Percentiles rank a stretch among this genome's conserved stretches.
phyloP scores from a whole-genome alignment of 2,329 filamentous ascomycete genomes.

The Incumbomyces delicatus region DNA sequence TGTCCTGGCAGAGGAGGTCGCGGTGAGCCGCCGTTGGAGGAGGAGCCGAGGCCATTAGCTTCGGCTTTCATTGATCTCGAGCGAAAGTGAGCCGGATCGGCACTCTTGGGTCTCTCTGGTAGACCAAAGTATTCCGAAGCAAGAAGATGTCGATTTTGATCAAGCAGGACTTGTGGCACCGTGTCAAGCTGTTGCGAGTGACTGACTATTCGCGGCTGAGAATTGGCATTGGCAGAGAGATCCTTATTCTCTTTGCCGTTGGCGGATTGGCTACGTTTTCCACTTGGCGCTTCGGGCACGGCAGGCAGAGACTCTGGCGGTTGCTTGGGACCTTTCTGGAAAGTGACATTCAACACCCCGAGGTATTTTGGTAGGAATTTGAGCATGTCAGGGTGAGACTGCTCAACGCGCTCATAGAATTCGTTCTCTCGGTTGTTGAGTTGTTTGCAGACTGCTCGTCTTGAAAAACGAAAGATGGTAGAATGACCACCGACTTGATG shows the following conservation, averaged over 20 bases:
- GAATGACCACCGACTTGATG: conserved; percentile 97
- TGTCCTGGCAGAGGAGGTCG: conserved; percentile 35
- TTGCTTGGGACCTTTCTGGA: conserved; percentile 68
- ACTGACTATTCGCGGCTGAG: conserved; percentile 47
- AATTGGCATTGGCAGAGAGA: neutral
- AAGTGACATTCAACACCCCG: conserved; percentile 91
- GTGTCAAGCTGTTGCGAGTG: conserved; percentile 68
- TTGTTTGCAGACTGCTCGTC: conserved; percentile 92
- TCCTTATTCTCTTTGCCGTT: neutral
- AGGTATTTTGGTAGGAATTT: conserved; percentile 83
- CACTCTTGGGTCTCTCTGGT: conserved; percentile 35
- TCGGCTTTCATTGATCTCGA: conserved; percentile 7
- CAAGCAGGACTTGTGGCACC: conserved; percentile 83
- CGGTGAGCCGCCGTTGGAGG: neutral
- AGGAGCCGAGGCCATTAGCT: neutral
- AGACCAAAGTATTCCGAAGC: conserved; percentile 71
- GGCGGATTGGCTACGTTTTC: conserved; percentile 18
- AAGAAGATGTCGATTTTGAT: conserved; percentile 88
- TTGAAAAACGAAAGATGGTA: conserved; percentile 90
- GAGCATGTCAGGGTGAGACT: conserved; percentile 77
- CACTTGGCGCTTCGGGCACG: conserved; percentile 13
- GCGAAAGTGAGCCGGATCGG: conserved; percentile 23
- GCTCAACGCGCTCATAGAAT: conserved; percentile 95
- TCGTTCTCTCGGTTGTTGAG: conserved; percentile 97
- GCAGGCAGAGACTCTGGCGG: conserved; percentile 24